phyloP scores from a whole-genome alignment of 495 filamentous ascomycete species.

The Penicillium nucicola region DNA sequence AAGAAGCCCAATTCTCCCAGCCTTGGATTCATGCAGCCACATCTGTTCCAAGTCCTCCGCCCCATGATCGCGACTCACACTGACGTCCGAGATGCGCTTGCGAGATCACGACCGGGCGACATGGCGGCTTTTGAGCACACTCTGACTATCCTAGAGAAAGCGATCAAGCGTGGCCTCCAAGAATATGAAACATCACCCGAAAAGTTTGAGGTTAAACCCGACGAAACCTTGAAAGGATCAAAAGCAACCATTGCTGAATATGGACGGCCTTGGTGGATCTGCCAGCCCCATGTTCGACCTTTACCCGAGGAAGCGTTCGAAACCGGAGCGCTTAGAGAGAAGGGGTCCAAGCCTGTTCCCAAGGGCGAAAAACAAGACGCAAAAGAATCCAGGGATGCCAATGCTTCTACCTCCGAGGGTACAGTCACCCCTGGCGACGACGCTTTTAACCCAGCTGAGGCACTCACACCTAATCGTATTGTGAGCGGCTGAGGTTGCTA shows the following conservation, averaged over 20 bases:
- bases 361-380: constrained; percentile 19
- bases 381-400: constrained; percentile 8
- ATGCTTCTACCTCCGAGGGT: constrained; percentile 12
- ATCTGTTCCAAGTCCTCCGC: constrained; percentile 89
- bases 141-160: constrained; percentile 62
- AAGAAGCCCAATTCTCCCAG: constrained; percentile 61
- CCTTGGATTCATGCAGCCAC: constrained; percentile 78
- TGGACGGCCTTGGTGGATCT: constrained; percentile 84
- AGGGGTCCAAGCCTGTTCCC: constrained; percentile 49
- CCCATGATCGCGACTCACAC: constrained; percentile 73
- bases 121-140: constrained; percentile 70
- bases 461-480: constrained; percentile 32
- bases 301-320: constrained; percentile 84
- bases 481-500: constrained; percentile 27
- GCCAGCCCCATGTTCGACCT: constrained; percentile 85
- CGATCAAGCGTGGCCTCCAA: constrained; percentile 66
- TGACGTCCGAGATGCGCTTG: constrained; percentile 78
- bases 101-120: constrained; percentile 60
- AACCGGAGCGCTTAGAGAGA: constrained; percentile 70
- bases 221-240: constrained; percentile 50
- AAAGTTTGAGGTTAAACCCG: constrained; percentile 39
- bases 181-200: constrained; percentile 66
- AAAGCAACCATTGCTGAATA: constrained; percentile 65
- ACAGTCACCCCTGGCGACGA: constrained; percentile 11
- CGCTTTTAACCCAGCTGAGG: constrained; percentile 10